Evolutionary conservation across 1,284 basidiomycete species (phyloP).

Genomic region (Microbotryum intermedium): DNA sequence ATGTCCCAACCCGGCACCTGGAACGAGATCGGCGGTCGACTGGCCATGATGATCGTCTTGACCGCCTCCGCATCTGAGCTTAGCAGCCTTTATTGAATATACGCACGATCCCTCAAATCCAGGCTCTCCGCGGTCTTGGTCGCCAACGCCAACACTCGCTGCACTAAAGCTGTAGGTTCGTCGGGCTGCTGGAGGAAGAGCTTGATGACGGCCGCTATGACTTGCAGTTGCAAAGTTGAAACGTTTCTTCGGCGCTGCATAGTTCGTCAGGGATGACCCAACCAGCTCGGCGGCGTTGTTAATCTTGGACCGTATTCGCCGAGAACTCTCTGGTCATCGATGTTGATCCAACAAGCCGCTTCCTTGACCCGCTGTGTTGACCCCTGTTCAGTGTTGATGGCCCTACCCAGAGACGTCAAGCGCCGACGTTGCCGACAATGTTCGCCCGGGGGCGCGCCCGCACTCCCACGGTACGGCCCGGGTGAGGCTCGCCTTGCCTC

Average conservation of each 20-base stretch:
- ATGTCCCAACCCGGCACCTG: no score
- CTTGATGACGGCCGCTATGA: constrained; percentile 92
- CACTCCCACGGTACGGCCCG: no score
- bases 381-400: no score
- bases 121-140: constrained; percentile 96
- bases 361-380: no score
- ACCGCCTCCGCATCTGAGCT: constrained; percentile 89
- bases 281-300: constrained; percentile 91
- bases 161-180: constrained; percentile 78
- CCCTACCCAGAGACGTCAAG: no score
- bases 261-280: constrained; percentile 79
- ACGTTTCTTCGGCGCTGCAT: constrained; percentile 89
- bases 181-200: constrained; percentile 92
- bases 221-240: constrained; percentile 91
- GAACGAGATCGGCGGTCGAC: constrained; percentile 88
- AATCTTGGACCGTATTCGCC: constrained; percentile 94
- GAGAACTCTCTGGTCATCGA: no score
- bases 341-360: no score
- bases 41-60: constrained; percentile 86
- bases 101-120: constrained; percentile 90
- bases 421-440: no score
- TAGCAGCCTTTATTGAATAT: constrained; percentile 91
- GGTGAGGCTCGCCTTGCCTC: no score
- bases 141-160: constrained; percentile 80
- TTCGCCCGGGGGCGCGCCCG: no score